Conservation (phyloP, 2,329 filamentous ascomycete species). For the Parafenestella ontariensis region DNA sequence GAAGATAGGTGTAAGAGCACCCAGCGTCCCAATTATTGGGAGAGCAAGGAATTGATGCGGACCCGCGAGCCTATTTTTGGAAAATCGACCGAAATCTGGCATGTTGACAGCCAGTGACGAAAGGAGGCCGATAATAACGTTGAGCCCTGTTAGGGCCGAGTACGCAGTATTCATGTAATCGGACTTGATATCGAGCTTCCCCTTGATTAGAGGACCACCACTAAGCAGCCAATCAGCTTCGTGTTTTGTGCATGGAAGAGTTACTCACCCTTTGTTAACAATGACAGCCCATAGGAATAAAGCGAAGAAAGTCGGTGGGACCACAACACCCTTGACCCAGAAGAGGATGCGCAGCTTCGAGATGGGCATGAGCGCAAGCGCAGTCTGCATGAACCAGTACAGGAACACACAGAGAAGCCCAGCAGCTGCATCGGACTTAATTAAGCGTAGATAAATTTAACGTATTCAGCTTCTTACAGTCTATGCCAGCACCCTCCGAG, state of each 20-base stretch:
- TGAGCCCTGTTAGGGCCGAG: constrained; percentile 54
- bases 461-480: constrained; percentile 23
- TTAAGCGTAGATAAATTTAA: background rate
- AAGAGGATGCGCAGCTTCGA: constrained; percentile 55
- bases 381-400: constrained; percentile 59
- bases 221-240: constrained; percentile 4
- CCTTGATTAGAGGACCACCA: constrained; percentile 51
- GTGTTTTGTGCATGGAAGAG: background rate
- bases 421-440: constrained; percentile 43
- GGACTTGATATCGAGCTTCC: constrained; percentile 44
- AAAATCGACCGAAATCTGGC: constrained; percentile 54
- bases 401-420: constrained; percentile 60
- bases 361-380: constrained; percentile 53
- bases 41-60: constrained; percentile 57
- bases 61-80: constrained; percentile 51
- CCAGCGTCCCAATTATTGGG: constrained; percentile 56
- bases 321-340: constrained; percentile 53
- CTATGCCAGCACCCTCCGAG: constrained; percentile 36
- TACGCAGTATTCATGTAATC: constrained; percentile 55
- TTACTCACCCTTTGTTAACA: constrained; percentile 47
- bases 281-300: constrained; percentile 55
- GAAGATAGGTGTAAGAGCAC: constrained; percentile 58
- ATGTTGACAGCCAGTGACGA: constrained; percentile 60
- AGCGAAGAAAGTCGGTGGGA: constrained; percentile 54
- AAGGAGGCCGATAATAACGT: constrained; percentile 59